Evolutionary conservation across 2,329 filamentous ascomycete species (phyloP).

Genomic region (Hymenoscyphus repandus): DNA sequence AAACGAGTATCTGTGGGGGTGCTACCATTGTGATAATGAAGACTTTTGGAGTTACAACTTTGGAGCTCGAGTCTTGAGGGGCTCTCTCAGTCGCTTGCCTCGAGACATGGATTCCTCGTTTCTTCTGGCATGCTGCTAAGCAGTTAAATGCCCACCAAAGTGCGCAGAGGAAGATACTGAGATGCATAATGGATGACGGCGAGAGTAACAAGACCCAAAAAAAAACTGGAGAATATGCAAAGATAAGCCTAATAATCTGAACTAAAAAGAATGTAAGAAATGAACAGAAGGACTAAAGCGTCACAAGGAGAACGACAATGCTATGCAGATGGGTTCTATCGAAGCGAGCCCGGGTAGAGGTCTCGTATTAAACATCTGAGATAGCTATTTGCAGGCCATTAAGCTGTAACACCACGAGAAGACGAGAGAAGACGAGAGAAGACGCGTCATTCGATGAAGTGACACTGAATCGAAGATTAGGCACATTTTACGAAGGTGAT

Average conservation of each 20-base stretch:
- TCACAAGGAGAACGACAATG: too few relatives aligned
- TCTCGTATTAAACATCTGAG: too few relatives aligned
- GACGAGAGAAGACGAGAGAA: not conserved
- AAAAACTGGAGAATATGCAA: not conserved
- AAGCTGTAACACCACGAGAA: too few relatives aligned
- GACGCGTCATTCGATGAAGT: not conserved
- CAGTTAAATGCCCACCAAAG: too few relatives aligned
- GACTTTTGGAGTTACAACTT: not conserved
- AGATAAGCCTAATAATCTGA: not conserved
- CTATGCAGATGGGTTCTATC: too few relatives aligned
- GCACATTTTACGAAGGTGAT: not conserved
- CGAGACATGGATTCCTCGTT: not conserved
- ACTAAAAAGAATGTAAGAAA: not conserved
- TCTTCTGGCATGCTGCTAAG: not conserved
- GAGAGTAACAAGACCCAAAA: not conserved
- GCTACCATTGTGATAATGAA: constrained; percentile 6
- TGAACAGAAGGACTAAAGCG: too few relatives aligned
- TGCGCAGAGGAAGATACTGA: not conserved
- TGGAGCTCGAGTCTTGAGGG: not conserved
- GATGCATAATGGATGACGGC: not conserved
- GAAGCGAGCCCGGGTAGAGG: too few relatives aligned
- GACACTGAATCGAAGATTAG: not conserved
- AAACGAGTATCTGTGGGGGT: not conserved
- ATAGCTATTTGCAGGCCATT: too few relatives aligned
- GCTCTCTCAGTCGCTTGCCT: not conserved